Evolutionary conservation across 768 basidiomycete genomes (phyloP).

Genomic region (Tulasnella sp.): DNA sequence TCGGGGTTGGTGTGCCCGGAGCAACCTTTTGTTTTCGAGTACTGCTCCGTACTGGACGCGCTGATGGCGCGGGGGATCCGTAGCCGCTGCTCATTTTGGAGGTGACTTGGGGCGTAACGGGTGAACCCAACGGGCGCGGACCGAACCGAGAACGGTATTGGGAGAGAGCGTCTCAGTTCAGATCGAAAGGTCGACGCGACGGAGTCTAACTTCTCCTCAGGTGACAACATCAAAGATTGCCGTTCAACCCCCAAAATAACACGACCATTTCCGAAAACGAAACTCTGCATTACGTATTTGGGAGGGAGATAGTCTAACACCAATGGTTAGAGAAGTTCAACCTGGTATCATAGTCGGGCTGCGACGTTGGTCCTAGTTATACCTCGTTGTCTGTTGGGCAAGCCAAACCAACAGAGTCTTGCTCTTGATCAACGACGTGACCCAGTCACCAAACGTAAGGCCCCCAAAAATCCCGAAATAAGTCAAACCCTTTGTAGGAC

Average conservation of each 20-base stretch:
- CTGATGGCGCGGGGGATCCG: not conserved
- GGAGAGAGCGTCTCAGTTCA: not conserved
- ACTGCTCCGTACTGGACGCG: not conserved
- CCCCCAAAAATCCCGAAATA: slow-evolving; percentile 29
- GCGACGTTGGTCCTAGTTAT: not conserved
- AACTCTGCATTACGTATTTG: too few relatives aligned
- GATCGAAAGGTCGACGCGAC: not conserved
- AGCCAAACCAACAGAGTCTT: slow-evolving; percentile 13
- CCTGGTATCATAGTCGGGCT: not conserved
- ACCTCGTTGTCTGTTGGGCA: not conserved
- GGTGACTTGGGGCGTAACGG: not conserved
- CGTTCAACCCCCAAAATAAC: not conserved
- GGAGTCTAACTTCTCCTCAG: not conserved
- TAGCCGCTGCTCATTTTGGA: not conserved
- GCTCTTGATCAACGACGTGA: slow-evolving; percentile 27
- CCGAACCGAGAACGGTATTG: not conserved
- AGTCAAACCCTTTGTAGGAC: slow-evolving; percentile 3
- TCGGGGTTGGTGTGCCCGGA: not conserved
- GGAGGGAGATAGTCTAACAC: not conserved
- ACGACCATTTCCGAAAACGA: not conserved
- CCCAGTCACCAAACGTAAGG: slow-evolving; percentile 28
- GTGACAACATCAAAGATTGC: not conserved
- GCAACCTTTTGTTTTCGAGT: not conserved
- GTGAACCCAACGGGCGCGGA: not conserved
- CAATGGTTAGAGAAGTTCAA: not conserved